Percentiles rank a stretch among this genome's conserved stretches.
phyloP scores from a whole-genome alignment of 2,329 filamentous ascomycete genomes.

The Neopestalotiopsis sp. region DNA sequence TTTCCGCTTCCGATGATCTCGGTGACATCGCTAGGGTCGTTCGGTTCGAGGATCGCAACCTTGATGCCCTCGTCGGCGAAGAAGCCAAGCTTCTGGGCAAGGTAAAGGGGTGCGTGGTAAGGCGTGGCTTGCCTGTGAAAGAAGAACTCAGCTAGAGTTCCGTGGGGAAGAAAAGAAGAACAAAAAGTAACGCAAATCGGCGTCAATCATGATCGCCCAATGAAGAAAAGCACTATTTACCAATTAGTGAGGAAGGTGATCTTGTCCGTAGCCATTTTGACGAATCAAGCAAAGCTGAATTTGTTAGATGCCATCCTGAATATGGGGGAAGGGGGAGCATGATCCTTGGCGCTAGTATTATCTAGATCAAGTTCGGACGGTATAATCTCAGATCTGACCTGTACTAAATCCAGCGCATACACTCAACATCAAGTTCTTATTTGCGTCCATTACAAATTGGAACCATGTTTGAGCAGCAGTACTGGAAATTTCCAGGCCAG shows the following conservation, averaged over 20 bases:
- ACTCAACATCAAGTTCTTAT: not conserved
- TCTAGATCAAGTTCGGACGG: conserved; percentile 84
- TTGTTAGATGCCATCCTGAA: conserved; percentile 5
- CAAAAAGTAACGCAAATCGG: not conserved
- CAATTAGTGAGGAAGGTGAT: conserved; percentile 86
- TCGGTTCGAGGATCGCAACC: conserved; percentile 77
- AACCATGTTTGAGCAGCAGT: not conserved
- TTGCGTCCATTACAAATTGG: not conserved
- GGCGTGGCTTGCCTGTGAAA: conserved; percentile 74
- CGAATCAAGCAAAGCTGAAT: conserved; percentile 45
- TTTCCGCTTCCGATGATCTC: conserved; percentile 80
- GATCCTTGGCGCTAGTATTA: conserved; percentile 85
- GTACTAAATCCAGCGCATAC: conserved; percentile 22
- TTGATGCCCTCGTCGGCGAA: conserved; percentile 79
- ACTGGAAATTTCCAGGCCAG: not conserved
- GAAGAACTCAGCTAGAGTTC: conserved; percentile 18
- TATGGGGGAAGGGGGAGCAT: conserved; percentile 64
- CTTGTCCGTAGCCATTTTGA: conserved; percentile 80
- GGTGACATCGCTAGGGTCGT: conserved; percentile 81
- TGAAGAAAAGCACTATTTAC: conserved; percentile 49
- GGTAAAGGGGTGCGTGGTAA: conserved; percentile 79
- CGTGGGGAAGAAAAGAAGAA: not conserved
- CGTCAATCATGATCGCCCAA: not conserved
- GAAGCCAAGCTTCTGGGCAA: conserved; percentile 77
- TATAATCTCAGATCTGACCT: conserved; percentile 70